phyloP scores from a whole-genome alignment of 768 basidiomycete species.

The Russula dissimulans region DNA sequence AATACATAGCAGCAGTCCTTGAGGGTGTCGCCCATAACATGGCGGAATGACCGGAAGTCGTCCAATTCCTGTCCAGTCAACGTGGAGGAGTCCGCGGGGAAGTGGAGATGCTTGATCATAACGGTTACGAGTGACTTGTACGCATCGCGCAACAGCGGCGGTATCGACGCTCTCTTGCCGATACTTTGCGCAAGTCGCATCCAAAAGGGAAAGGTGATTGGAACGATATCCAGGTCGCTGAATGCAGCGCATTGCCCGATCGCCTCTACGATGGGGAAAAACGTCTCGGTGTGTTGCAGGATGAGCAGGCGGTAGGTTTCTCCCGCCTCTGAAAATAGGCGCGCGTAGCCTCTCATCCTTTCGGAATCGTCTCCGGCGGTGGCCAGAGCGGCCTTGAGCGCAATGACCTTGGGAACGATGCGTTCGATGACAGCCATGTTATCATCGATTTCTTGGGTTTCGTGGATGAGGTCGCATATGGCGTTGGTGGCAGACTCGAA shows the following conservation, averaged over 20 bases:
- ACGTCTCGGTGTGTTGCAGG: conserved; percentile 81
- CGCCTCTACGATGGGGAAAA: conserved; percentile 92
- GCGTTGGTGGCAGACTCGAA: conserved; percentile 91
- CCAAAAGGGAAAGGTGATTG: conserved; percentile 98
- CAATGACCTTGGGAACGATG: conserved; percentile 81
- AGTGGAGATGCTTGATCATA: conserved; percentile 86
- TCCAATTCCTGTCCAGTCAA: conserved; percentile 82
- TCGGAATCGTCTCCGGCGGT: conserved; percentile 71
- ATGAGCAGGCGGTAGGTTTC: conserved; percentile 90
- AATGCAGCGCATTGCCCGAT: conserved; percentile 91
- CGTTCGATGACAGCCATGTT: conserved; percentile 83
- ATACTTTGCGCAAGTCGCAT: conserved; percentile 90
- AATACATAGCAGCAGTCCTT: conserved; percentile 97
- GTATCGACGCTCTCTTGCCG: conserved; percentile 61
- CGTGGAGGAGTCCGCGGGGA: conserved; percentile 61
- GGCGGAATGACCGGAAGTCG: conserved; percentile 88
- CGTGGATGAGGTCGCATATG: conserved; percentile 91
- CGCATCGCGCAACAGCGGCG: conserved; percentile 72
- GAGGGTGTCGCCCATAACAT: conserved; percentile 97
- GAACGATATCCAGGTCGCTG: conserved; percentile 89
- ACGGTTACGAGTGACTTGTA: conserved; percentile 77
- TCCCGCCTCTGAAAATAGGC: conserved; percentile 94
- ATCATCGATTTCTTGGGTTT: conserved; percentile 95
- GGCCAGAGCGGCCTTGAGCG: conserved; percentile 52
- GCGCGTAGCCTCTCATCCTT: conserved; percentile 79